These are phyloP conservation scores for Cryphonectria parasitica DNA, from an alignment of 2,329 filamentous ascomycete genomes.

Conservation along the genomic window DNA sequence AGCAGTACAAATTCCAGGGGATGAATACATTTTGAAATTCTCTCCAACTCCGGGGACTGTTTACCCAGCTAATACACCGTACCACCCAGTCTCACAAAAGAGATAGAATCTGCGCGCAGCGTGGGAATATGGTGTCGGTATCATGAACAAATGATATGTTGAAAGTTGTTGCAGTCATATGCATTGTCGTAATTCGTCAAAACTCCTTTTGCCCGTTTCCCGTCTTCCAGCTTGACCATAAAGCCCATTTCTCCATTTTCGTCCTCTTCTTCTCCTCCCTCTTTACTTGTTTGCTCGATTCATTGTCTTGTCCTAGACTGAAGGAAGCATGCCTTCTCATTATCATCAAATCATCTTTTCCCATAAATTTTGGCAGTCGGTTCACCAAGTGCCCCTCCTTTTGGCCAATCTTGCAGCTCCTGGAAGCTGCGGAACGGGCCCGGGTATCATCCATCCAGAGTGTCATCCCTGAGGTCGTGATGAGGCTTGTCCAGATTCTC, in stretches of 20 bases:
- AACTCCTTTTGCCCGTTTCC: background rate
- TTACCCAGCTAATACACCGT: background rate
- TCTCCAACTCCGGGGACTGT: background rate
- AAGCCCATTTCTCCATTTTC: background rate
- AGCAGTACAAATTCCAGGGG: background rate
- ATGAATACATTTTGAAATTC: background rate
- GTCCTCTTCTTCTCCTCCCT: background rate
- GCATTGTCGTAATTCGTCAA: background rate
- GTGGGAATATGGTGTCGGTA: background rate
- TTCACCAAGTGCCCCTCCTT: background rate
- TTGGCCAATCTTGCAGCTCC: background rate
- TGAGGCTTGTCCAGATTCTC: background rate
- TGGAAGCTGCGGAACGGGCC: background rate
- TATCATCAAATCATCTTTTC: background rate
- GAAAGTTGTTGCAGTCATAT: background rate
- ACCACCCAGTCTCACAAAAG: background rate
- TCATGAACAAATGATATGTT: background rate
- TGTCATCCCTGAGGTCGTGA: background rate
- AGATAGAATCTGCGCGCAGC: background rate
- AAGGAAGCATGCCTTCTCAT: background rate
- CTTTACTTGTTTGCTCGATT: background rate
- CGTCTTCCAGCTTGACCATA: background rate
- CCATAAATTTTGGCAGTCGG: background rate
- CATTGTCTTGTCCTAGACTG: background rate
- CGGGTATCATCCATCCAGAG: background rate